Evolutionary conservation across 1,284 basidiomycete genomes (phyloP).

Genomic region (Ustilago vetiveriae): DNA sequence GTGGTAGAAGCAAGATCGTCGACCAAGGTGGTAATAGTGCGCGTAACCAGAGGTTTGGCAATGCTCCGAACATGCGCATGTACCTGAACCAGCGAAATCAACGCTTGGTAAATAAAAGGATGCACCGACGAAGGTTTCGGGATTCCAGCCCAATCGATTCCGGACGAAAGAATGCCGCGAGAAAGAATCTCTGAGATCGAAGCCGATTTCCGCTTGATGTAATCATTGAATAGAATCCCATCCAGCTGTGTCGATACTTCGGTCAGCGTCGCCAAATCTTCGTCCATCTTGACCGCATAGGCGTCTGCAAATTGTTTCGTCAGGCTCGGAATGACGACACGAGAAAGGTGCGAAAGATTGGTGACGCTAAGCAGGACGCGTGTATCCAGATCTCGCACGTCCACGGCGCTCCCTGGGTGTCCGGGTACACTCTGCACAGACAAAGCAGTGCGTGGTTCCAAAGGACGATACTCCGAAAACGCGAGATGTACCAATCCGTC

Average conservation of each 20-base stretch:
- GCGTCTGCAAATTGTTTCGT: constrained; percentile 81
- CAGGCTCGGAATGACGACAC: constrained; percentile 79
- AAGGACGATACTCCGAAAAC: constrained; percentile 69
- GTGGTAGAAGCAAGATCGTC: constrained; percentile 84
- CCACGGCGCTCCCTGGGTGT: constrained; percentile 49
- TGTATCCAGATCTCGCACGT: constrained; percentile 72
- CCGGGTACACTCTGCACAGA: constrained; percentile 49
- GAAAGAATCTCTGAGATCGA: constrained; percentile 77
- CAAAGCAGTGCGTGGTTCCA: constrained; percentile 49
- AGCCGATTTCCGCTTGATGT: constrained; percentile 79
- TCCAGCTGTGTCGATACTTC: constrained; percentile 85
- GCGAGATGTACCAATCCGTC: constrained; percentile 88
- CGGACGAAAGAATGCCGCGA: constrained; percentile 79
- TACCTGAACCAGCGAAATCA: constrained; percentile 87
- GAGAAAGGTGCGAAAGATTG: constrained; percentile 82
- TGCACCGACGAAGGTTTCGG: constrained; percentile 86
- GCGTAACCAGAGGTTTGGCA: constrained; percentile 79
- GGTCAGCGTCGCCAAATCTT: constrained; percentile 81
- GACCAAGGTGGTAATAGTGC: constrained; percentile 82
- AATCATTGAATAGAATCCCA: constrained; percentile 85
- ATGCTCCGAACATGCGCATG: constrained; percentile 88
- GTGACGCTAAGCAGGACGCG: constrained; percentile 88
- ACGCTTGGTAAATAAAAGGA: constrained; percentile 88
- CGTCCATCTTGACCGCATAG: constrained; percentile 78
- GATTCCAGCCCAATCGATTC: constrained; percentile 90